Evolutionary conservation across 306 rosid genomes (phyloP).

Genomic region (Nissolia schottii): DNA sequence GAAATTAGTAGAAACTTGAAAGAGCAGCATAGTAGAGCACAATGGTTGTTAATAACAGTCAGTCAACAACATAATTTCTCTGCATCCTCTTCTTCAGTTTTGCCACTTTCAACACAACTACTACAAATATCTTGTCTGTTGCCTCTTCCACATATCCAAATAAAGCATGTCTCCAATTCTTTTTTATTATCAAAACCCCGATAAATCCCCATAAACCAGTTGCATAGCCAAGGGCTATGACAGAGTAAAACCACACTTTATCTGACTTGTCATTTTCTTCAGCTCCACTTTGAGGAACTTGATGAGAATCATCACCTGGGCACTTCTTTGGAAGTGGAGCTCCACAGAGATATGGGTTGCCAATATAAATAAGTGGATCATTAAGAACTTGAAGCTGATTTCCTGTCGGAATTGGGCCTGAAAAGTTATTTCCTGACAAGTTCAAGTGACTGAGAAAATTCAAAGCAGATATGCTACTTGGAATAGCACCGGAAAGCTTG

Average conservation of each 20-base stretch:
- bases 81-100: too few species aligned
- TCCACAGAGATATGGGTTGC: slow-evolving; percentile 2
- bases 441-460: background rate
- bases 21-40: too few species aligned
- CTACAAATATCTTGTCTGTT: background rate
- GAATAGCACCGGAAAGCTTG: background rate
- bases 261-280: background rate
- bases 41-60: too few species aligned
- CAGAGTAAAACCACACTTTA: too few species aligned
- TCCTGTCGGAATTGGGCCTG: too few species aligned
- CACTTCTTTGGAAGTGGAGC: background rate
- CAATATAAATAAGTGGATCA: too few species aligned
- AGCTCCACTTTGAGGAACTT: background rate
- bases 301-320: background rate
- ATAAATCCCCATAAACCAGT: slow-evolving; percentile 1
- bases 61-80: too few species aligned
- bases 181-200: background rate
- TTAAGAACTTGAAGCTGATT: too few species aligned
- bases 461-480: background rate
- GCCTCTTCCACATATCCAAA: background rate
- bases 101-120: too few species aligned
- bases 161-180: slow-evolving; percentile 1
- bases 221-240: too few species aligned
- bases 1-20: too few species aligned
- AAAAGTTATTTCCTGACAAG: too few species aligned